These are phyloP conservation scores for Lachnum nothofagi DNA, from an alignment of 2,329 filamentous ascomycete species.

Conservation along the genomic window DNA sequence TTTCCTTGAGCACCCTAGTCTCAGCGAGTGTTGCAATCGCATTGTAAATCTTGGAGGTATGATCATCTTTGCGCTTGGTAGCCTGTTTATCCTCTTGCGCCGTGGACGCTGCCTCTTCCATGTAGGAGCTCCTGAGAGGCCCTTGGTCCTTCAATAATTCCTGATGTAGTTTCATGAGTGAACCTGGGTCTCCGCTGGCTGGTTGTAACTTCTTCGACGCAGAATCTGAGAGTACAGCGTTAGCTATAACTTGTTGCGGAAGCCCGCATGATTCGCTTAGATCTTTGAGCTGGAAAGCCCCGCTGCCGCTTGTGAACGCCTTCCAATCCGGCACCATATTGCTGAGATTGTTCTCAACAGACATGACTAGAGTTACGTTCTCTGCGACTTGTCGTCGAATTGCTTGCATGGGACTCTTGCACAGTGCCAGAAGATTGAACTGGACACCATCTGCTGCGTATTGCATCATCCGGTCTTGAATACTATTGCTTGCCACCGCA, in stretches of 20 bases:
- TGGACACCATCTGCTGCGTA: conserved; percentile 61
- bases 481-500: conserved; percentile 55
- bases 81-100: conserved; percentile 49
- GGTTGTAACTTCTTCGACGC: conserved; percentile 12
- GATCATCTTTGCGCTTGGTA: conserved; percentile 58
- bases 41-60: conserved; percentile 60
- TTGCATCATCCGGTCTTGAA: conserved; percentile 62
- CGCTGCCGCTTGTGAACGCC: conserved; percentile 27
- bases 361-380: conserved; percentile 38
- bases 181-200: conserved; percentile 14
- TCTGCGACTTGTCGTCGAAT: conserved; percentile 36
- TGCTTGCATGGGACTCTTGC: conserved; percentile 54
- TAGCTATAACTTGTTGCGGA: conserved; percentile 17
- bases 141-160: conserved; percentile 40
- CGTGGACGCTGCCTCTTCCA: conserved; percentile 43
- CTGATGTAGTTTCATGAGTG: conserved; percentile 36
- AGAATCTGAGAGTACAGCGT: not conserved
- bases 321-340: conserved; percentile 40
- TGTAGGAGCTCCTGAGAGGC: conserved; percentile 41
- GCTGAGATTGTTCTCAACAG: conserved; percentile 38
- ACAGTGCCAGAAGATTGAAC: conserved; percentile 75
- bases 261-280: conserved; percentile 15
- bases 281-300: conserved; percentile 6
- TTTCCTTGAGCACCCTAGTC: conserved; percentile 53
- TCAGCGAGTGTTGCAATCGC: conserved; percentile 68